phyloP scores from a whole-genome alignment of 1,284 basidiomycete genomes.

The Puccinia novopanici region DNA sequence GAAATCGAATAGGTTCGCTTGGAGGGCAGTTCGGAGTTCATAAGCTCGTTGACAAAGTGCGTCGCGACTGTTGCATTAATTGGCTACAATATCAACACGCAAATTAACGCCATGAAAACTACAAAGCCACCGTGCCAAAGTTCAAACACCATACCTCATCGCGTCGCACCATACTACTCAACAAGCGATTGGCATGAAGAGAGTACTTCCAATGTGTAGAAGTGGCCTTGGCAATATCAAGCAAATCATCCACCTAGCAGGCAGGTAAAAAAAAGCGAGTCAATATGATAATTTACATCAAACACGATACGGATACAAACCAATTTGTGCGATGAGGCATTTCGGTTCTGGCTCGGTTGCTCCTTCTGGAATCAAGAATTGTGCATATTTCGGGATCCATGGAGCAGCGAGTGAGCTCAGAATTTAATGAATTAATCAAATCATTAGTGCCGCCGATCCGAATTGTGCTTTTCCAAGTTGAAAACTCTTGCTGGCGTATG shows the following conservation, averaged over 20 bases:
- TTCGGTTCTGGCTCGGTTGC: neutral
- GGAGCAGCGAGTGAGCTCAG: constrained; percentile 24
- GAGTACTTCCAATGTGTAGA: constrained; percentile 52
- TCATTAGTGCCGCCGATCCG: constrained; percentile 2
- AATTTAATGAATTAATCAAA: constrained; percentile 11
- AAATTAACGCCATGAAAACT: neutral
- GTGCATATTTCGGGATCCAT: constrained; percentile 26
- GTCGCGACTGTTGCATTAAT: constrained; percentile 53
- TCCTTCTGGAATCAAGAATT: constrained; percentile 15
- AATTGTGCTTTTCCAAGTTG: constrained; percentile 29
- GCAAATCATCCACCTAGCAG: constrained; percentile 34
- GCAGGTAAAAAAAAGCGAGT: neutral
- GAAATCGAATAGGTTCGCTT: constrained; percentile 67
- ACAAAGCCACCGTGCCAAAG: neutral
- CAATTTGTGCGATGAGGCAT: constrained; percentile 31
- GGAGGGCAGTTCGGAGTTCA: constrained; percentile 72
- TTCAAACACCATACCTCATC: constrained; percentile 40
- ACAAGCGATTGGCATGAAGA: constrained; percentile 47
- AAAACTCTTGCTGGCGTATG: constrained; percentile 29
- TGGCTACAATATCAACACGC: constrained; percentile 23
- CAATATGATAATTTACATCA: neutral
- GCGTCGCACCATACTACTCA: constrained; percentile 49
- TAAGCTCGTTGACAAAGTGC: constrained; percentile 56
- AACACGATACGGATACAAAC: constrained; percentile 7
- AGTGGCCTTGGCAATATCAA: constrained; percentile 36